These are phyloP conservation scores for Linnemannia schmuckeri DNA, from an alignment of 192 early-diverging fungal species.

Conservation along the genomic window DNA sequence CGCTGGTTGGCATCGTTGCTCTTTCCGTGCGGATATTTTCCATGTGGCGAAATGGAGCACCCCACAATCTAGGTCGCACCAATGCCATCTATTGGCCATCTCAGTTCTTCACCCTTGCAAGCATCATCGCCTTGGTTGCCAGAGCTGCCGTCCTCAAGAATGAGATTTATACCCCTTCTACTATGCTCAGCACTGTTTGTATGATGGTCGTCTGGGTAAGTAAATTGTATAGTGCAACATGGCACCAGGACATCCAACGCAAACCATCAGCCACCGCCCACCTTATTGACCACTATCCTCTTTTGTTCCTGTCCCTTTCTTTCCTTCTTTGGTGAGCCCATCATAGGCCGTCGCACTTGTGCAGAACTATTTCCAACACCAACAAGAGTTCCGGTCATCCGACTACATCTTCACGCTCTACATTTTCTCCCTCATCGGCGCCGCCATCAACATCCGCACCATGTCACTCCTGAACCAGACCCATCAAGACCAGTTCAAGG, in stretches of 20 bases:
- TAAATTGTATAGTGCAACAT: not conserved
- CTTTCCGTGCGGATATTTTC: not conserved
- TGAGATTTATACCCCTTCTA: constrained; percentile 23
- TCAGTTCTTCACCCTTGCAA: constrained; percentile 42
- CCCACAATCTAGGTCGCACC: constrained; percentile 33
- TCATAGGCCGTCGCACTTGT: constrained; percentile 8
- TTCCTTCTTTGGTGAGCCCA: not conserved
- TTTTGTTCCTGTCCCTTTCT: not conserved
- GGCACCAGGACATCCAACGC: not conserved
- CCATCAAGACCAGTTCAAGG: constrained; percentile 15
- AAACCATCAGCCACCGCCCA: too few species aligned
- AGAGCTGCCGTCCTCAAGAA: constrained; percentile 26
- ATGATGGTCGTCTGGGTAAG: constrained; percentile 29
- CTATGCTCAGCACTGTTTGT: constrained; percentile 35
- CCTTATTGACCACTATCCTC: not conserved
- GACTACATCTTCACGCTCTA: constrained; percentile 37
- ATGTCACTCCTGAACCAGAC: constrained; percentile 25
- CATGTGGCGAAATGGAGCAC: constrained; percentile 28
- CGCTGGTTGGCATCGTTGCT: constrained; percentile 26
- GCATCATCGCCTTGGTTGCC: constrained; percentile 25
- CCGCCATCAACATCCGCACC: constrained; percentile 52
- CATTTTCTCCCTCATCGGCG: constrained; percentile 24
- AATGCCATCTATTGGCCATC: constrained; percentile 48
- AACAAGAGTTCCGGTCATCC: constrained; percentile 34
- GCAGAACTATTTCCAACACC: constrained; percentile 40